Evolutionary conservation across 495 filamentous ascomycete species (phyloP), one percentile per base, ranked within the genome.

Genomic region (Penicillium pancosmium): DNA sequence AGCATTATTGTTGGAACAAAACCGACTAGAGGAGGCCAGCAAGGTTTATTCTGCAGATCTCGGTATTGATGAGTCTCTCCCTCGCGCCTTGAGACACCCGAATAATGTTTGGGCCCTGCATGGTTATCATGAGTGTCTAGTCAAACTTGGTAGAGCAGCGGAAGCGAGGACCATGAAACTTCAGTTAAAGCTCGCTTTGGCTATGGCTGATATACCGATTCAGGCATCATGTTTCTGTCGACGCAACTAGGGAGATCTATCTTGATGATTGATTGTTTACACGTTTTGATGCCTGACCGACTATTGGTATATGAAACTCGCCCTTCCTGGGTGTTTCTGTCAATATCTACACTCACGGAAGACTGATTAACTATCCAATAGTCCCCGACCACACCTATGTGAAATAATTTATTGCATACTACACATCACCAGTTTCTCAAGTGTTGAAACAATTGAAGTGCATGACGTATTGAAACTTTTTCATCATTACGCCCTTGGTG

Each of bases 61-160:
- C 2, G 87, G 87, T 0, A 71, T 87, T 23, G 75, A 77, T 31
- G 70, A 77, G 15, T 77, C 77, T 2, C 64, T 88, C 5, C 82
- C 84, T 9, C 73, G 86, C 5, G 79, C 85, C 0, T 68, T 82
- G 49, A 83, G 81, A 46, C 86, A 89, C 65, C 82, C 80, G 1
- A 85, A 83, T 50, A 90, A 90, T 61, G 82, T 90, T 4, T 90
- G 86, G 86, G 78, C 85, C 31, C 74, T 89, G 48, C 84, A 88
- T 62, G 87, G 87, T 0, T 83, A 80, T 52, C 78, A 88, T 55
- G 87, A 90, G 71, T 88, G 87, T 64, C 55, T 88, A 41, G 59
- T 72, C 11, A 82, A 69, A 52, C 58, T 88, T 41, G 81, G 80
- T 0, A 63, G 80, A 2, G 56, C 51, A 4, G 71, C 64, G 0